Base-by-base conservation (phyloP, 2,329 filamentous ascomycete species). In the Trichocomaceae sp. region DNA sequence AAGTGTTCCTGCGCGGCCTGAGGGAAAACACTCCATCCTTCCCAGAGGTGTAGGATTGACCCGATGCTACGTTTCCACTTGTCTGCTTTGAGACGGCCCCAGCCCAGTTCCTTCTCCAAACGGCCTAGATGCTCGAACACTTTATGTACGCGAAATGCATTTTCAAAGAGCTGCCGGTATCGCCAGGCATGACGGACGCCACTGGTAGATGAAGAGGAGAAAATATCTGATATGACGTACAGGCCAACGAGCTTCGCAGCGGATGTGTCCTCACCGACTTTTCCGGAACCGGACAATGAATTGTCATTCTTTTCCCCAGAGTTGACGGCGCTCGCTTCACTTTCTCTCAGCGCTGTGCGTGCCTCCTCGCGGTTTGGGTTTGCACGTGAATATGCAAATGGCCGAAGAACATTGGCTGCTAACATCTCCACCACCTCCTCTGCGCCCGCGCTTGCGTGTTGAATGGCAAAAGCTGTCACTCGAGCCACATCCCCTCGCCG, bases 381-480 rank as follows among this genome's bases (percentile, higher is more conserved):
- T 22, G 87, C 87, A 6, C 80, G 80, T 1, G 84, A 88, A 60
- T 86, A 83, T 5, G 84, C 81, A 56, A 95, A 83, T 0, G 93
- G 93, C 50, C 80, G 83, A 57, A 87, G 79, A 33, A 97, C 79
- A 63, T 99, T 97, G 1, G 84, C 79, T 0, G 95, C 81, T 37
- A 97, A 84, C 72, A 95, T 83, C 49, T 92, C 83, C n/a, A 95
- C 90, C 35, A 96, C 86, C 73, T 97, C 93, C 60, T 95, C 88
- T 12, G 89, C 87, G 15, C 91, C 93, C 19, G 84, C 80, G 39
- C 86, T 88, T 1, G 90, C 88, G 67, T 97, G 90, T 2, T 85
- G 86, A 54, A 97, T 90, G 12, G 91, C 91, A 71, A 97, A 96
- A 2, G 86, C 82, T 1, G 91, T 92, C 2, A 96, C 79, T 5